These are phyloP conservation scores for Asclepias syriaca DNA, from an alignment of 257 asterid genomes.

Conservation along the genomic window DNA sequence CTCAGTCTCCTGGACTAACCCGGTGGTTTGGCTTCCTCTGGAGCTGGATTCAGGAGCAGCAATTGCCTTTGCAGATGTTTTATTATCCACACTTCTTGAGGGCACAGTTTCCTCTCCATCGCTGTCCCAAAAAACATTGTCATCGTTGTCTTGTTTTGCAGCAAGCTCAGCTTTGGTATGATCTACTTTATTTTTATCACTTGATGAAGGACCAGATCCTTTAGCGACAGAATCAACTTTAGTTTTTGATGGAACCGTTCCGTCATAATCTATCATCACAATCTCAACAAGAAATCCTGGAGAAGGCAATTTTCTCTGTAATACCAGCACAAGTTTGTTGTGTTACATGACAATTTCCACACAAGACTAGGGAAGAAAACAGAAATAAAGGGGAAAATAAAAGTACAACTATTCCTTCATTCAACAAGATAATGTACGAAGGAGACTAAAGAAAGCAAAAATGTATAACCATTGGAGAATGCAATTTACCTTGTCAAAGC, in stretches of 20 bases:
- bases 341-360: neutral
- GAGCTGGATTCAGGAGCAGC: conserved; percentile 30
- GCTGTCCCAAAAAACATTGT: conserved; percentile 85
- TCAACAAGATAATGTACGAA: neutral
- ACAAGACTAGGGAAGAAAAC: neutral
- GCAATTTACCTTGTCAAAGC: conserved; percentile 59
- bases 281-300: conserved; percentile 92
- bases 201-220: conserved; percentile 33
- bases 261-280: conserved; percentile 79
- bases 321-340: neutral
- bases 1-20: conserved; percentile 39
- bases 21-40: conserved; percentile 31
- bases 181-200: conserved; percentile 31
- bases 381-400: neutral
- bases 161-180: conserved; percentile 35
- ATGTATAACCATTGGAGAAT: conserved; percentile 15
- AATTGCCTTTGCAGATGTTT: conserved; percentile 27
- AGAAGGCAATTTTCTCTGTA: conserved; percentile 92
- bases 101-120: conserved; percentile 67
- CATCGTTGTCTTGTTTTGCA: conserved; percentile 42
- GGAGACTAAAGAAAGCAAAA: neutral
- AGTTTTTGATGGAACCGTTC: conserved; percentile 44
- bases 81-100: conserved; percentile 26
- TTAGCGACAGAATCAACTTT: conserved; percentile 27
- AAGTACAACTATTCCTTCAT: neutral